Conservation (phyloP, 768 basidiomycete genomes). For the Amanita polypyramis region DNA sequence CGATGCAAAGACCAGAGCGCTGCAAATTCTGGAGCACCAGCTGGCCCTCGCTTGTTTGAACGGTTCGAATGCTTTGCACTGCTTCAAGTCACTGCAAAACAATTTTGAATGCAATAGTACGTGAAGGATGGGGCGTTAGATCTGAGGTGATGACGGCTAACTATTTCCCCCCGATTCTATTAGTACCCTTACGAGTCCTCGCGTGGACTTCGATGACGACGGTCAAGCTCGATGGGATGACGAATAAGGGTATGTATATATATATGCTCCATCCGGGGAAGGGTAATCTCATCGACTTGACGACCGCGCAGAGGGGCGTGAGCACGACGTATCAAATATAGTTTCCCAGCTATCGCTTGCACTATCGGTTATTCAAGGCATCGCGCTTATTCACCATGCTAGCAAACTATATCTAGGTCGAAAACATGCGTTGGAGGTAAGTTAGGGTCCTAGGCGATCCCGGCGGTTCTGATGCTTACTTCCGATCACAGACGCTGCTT, state of each 20-base stretch:
- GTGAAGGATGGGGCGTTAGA: constrained; percentile 16
- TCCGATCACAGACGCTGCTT: constrained; percentile 47
- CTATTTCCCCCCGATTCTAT: not conserved
- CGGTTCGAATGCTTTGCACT: constrained; percentile 33
- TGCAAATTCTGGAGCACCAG: constrained; percentile 43
- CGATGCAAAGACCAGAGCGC: constrained; percentile 40
- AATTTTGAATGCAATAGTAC: constrained; percentile 77
- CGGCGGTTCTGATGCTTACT: constrained; percentile 1
- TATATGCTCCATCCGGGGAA: constrained; percentile 16
- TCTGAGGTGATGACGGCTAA: not conserved
- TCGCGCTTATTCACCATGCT: constrained; percentile 53
- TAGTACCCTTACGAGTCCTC: constrained; percentile 61
- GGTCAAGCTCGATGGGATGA: constrained; percentile 36
- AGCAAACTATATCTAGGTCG: constrained; percentile 68
- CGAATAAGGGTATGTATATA: constrained; percentile 33
- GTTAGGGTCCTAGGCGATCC: constrained; percentile 9
- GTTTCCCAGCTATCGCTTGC: constrained; percentile 45
- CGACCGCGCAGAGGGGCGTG: constrained; percentile 21
- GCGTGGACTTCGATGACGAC: constrained; percentile 49
- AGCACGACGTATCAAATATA: constrained; percentile 36
- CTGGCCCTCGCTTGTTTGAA: constrained; percentile 40
- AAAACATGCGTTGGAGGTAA: constrained; percentile 57
- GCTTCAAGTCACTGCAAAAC: constrained; percentile 60
- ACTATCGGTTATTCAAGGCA: constrained; percentile 68
- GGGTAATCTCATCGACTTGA: not conserved